These are phyloP conservation scores for Penicillium vulpinum DNA, from an alignment of 2,329 filamentous ascomycete species.

Conservation along the genomic window DNA sequence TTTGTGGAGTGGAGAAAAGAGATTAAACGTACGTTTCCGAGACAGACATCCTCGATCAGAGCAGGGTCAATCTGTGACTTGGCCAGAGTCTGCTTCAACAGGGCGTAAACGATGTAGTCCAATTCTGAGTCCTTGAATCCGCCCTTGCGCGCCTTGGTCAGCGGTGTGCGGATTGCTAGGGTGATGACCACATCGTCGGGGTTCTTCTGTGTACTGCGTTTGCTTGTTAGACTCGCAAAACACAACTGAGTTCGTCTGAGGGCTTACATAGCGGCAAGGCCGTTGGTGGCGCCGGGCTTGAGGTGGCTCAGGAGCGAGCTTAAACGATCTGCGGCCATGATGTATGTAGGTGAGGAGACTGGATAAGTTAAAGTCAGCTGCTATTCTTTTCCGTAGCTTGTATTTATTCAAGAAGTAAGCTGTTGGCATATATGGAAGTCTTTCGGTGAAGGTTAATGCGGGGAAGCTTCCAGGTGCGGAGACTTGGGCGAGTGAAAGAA, in stretches of 20 bases:
- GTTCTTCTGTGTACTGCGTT: slow-evolving; percentile 79
- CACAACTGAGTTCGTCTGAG: neutral
- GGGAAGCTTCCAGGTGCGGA: slow-evolving; percentile 20
- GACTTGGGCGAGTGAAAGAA: neutral
- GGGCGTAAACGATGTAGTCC: slow-evolving; percentile 80
- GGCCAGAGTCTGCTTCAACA: slow-evolving; percentile 73
- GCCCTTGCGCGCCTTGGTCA: slow-evolving; percentile 86
- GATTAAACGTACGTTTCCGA: slow-evolving; percentile 73
- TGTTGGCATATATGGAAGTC: neutral
- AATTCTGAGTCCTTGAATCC: slow-evolving; percentile 92
- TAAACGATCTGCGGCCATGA: slow-evolving; percentile 82
- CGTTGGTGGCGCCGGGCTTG: slow-evolving; percentile 65
- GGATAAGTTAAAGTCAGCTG: neutral
- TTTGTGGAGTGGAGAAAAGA: neutral
- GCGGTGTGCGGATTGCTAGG: slow-evolving; percentile 81
- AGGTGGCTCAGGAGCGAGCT: slow-evolving; percentile 86
- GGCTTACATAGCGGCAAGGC: slow-evolving; percentile 74
- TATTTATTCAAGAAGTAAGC: neutral
- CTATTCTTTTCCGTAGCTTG: neutral
- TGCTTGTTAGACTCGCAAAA: slow-evolving; percentile 15
- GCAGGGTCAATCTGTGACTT: slow-evolving; percentile 76
- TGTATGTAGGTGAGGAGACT: slow-evolving; percentile 15
- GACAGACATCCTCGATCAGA: slow-evolving; percentile 83
- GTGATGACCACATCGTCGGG: slow-evolving; percentile 97
- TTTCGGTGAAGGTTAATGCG: slow-evolving; percentile 21